Base-by-base conservation (phyloP, 2,329 filamentous ascomycete genomes). In the Aspergillus sclerotialis region DNA sequence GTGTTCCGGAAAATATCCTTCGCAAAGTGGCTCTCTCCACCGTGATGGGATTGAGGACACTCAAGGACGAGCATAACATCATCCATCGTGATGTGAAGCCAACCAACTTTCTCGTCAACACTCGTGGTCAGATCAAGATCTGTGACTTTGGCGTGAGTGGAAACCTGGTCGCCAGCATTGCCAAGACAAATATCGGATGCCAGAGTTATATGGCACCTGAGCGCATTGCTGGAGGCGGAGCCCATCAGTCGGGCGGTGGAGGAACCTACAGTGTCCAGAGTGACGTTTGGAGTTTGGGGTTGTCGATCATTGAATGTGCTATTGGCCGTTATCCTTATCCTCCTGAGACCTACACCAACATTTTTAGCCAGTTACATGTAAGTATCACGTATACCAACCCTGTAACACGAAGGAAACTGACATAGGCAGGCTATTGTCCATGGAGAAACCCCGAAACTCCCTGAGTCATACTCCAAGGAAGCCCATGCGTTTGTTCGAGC, bases 171-270 rank as follows among this genome's bases (percentile, higher is more conserved):
- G 90, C 92, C 15, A 94, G 88, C 67, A 96, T 96, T 52, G 92
- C 92, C 33, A 94, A 93, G 65, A 98, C 92, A 17, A 98, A 98
- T 58, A 98, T 98, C 52, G 92, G 92, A 25, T 98, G 92, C 55
- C 92, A 98, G 65, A 95, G 89, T 56, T 98, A 98, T 66, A 98
- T 98, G 92, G 92, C 92, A 0, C 92, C 92, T 0, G 92, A 98
- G 62, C 73, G 92, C 45, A 98, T 98, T 52, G 87, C 87, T 7
- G 87, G 86, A 31, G 88, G 89, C 37, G 83, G 83, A 14, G 78
- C 88, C 52, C 78, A 84, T 38, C 76, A 82, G 42, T 73, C 78
- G 4, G 82, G 82, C 38, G 75, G 75, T 36, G 82, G 82, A 39
- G 90, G 90, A 37, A 94, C 90, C 2, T 98, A 98, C 63, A 94